Evolutionary conservation across 2,329 filamentous ascomycete genomes (phyloP), one percentile per base, ranked within the genome.

Genomic region (Beauveria pseudobassiana): DNA sequence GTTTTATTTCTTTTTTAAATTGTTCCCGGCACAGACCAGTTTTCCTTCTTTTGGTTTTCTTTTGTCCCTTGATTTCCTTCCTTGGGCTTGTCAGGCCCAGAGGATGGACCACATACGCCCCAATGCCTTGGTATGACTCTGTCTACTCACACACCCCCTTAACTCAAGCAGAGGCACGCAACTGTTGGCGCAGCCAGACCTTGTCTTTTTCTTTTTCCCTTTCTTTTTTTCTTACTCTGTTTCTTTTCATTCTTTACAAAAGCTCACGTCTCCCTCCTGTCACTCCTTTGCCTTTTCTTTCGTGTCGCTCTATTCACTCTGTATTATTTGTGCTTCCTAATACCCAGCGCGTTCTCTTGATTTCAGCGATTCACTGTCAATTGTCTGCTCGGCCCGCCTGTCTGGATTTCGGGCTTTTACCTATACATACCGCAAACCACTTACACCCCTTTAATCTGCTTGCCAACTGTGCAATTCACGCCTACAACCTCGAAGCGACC

Each of bases 201-300:
- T 54, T 59, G 50, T 51, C 46, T 62, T 42, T 54, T 59, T 62
- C 50, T 49, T 45, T 64, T 50, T 49, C 51, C 24, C 50, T 50
- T 38, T 43, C 24, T 43, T n/a, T 4, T 62, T 45, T 59, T 61
- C 56, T 59, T 59, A 28, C 30, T 49, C 55, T 65, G 61, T 38
- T 64, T 34, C 50, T 61, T 61, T 49, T 50, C 45, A 53, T 59
- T 59, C 53, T 54, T 51, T 69, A 67, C 66, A 69, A 69, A 70
- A 69, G 65, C 63, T 65, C 65, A 58, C 54, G 53, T 58, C 64
- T 63, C 66, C 69, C 60, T 59, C 61, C 62, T 62, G 64, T 51
- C 50, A 42, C 56, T 65, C 28, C 43, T 62, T 61, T 59, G 54
- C 53, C 55, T 45, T 64, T 50, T 49, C 54, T 24, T 54, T 50